phyloP scores from a whole-genome alignment of 352 stramenopile genomes.

The Globisporangium spinosum region DNA sequence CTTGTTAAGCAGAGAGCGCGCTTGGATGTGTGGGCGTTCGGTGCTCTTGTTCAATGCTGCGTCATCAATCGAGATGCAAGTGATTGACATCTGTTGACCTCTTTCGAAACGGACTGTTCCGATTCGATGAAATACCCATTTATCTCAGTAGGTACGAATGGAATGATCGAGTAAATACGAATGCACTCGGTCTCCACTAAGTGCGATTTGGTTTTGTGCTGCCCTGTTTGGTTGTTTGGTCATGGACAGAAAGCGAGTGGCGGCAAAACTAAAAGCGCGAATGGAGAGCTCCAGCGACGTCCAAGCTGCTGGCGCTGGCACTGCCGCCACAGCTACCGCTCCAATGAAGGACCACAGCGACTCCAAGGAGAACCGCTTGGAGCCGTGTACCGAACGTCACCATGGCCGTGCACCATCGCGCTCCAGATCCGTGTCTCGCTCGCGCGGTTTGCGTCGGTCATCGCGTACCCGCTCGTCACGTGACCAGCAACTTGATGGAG shows the following conservation, averaged over 20 bases:
- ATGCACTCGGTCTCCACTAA: background rate
- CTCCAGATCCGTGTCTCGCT: slow-evolving; percentile 1
- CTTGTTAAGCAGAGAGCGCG: background rate
- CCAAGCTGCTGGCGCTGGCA: background rate
- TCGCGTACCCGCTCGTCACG: background rate
- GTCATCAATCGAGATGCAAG: background rate
- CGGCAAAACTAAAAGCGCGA: background rate
- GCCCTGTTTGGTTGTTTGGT: background rate
- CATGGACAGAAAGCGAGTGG: slow-evolving; percentile 4
- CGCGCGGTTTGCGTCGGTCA: slow-evolving; percentile 1
- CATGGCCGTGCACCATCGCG: background rate
- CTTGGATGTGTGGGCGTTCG: background rate
- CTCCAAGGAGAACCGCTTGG: background rate
- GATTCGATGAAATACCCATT: background rate
- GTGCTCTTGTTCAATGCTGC: slow-evolving; percentile 9
- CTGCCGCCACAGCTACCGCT: background rate
- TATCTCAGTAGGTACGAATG: background rate
- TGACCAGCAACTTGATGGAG: background rate
- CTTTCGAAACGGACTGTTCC: background rate
- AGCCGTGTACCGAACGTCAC: background rate
- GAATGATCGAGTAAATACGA: background rate
- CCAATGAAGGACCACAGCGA: background rate
- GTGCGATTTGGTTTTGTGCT: background rate
- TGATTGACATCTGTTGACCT: background rate
- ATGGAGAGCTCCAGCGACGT: slow-evolving; percentile 9